Conservation (phyloP, 306 rosid species). For the Casuarina glauca region DNA sequence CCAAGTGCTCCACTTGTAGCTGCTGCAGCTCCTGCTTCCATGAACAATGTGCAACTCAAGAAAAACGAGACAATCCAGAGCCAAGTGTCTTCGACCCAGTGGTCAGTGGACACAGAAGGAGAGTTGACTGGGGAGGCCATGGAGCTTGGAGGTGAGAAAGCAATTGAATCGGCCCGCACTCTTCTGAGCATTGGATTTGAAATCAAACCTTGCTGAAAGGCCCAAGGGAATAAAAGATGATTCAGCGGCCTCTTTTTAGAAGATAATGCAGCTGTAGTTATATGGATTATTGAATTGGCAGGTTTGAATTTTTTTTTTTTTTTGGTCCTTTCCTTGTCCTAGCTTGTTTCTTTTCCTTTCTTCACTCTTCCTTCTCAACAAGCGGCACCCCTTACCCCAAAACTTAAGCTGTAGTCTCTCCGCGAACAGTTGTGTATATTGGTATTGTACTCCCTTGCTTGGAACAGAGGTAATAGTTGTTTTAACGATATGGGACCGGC, state of each 20-base stretch:
- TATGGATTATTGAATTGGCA: constrained; percentile 41
- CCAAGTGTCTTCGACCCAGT: constrained; percentile 53
- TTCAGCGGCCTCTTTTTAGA: constrained; percentile 17
- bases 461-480: constrained; percentile 41
- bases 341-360: constrained; percentile 2
- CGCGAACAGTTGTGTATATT: constrained; percentile 60
- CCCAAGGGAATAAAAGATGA: constrained; percentile 16
- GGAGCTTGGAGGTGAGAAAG: constrained; percentile 97
- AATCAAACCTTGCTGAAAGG: constrained; percentile 86
- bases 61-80: constrained; percentile 40
- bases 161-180: constrained; percentile 95
- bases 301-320: constrained; percentile 38
- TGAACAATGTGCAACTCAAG: constrained; percentile 51
- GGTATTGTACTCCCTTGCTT: constrained; percentile 45
- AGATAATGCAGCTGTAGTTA: constrained; percentile 44
- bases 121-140: constrained; percentile 89
- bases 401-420: constrained; percentile 32
- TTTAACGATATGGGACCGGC: constrained; percentile 34
- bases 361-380: background rate
- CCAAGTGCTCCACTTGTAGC: constrained; percentile 83
- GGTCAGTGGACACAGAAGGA: constrained; percentile 89
- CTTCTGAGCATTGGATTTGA: constrained; percentile 98
- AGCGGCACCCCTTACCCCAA: background rate
- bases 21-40: constrained; percentile 75
- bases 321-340: constrained; percentile 1